phyloP scores from a whole-genome alignment of 2,329 filamentous ascomycete genomes.

The Fonsecaea pedrosoi region DNA sequence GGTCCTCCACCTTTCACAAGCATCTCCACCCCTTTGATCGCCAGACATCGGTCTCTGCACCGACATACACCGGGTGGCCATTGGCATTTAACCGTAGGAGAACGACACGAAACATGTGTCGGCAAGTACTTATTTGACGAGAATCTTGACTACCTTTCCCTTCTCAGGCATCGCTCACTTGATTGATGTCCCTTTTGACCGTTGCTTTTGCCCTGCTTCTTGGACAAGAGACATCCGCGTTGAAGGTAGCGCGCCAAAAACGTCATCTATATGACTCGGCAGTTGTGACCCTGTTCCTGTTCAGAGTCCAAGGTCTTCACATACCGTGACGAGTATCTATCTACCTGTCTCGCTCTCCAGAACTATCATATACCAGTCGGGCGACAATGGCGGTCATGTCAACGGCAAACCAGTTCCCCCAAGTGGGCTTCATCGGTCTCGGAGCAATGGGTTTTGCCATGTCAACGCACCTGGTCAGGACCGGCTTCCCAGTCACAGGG shows the following conservation, averaged over 20 bases:
- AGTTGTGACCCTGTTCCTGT: not conserved
- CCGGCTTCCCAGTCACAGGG: conserved; percentile 71
- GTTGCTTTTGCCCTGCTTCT: not conserved
- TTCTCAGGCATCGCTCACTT: not conserved
- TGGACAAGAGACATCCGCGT: not conserved
- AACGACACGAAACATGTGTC: conserved; percentile 5
- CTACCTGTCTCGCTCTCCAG: not conserved
- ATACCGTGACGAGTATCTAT: not conserved
- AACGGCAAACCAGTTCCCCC: conserved; percentile 50
- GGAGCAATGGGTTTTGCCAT: conserved; percentile 85
- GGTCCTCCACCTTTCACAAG: conserved; percentile 7
- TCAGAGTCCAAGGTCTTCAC: not conserved
- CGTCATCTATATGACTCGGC: not conserved
- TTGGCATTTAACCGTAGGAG: conserved; percentile 22
- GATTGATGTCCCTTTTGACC: not conserved
- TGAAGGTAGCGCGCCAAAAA: not conserved
- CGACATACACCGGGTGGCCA: conserved; percentile 20
- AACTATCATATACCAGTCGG: not conserved
- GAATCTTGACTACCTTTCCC: not conserved
- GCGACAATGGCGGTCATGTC: conserved; percentile 25
- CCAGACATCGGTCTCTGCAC: conserved; percentile 12
- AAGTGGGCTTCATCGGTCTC: conserved; percentile 73
- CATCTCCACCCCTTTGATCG: conserved; percentile 10
- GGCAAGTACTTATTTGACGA: conserved; percentile 6
- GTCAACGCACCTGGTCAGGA: conserved; percentile 74